Evolutionary conservation across 805 yeast species (phyloP).

Genomic region (Myxozyma melibiosi): DNA sequence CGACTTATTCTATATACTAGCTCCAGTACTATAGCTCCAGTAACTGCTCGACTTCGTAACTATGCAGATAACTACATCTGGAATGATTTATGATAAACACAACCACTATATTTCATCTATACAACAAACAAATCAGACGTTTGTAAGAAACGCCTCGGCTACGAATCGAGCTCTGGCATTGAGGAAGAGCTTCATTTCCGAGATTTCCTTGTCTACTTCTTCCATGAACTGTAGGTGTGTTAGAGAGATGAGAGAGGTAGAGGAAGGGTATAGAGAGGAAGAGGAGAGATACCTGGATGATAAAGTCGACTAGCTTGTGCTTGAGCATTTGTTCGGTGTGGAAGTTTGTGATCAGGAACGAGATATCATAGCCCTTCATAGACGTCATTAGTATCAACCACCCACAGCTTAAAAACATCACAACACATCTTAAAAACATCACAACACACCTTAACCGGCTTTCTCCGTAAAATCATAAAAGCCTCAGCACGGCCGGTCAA

Average conservation of each 20-base stretch:
- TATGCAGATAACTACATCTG: no score
- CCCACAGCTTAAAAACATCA: not conserved
- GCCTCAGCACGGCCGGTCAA: constrained; percentile 94
- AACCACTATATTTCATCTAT: not conserved
- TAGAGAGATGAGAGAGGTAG: no score
- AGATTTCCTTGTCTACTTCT: constrained; percentile 96
- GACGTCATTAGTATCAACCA: not conserved
- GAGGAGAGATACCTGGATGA: constrained; percentile 59
- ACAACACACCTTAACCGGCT: constrained; percentile 60
- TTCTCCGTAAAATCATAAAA: constrained; percentile 87
- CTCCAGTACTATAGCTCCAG: no score
- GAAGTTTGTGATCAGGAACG: constrained; percentile 87
- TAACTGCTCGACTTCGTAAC: no score
- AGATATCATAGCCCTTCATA: constrained; percentile 78
- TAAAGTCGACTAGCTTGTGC: constrained; percentile 92
- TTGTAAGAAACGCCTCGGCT: constrained; percentile 89
- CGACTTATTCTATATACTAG: no score
- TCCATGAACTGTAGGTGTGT: constrained; percentile 69
- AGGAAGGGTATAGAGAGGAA: no score
- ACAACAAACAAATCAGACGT: not conserved
- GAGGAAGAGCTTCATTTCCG: constrained; percentile 95
- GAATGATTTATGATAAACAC: not conserved
- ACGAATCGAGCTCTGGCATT: constrained; percentile 97
- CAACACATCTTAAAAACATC: no score
- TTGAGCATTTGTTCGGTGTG: constrained; percentile 96